A percentile compares a stretch with the other conserved stretches of the same genome.
phyloP scores from a whole-genome alignment of 1,284 basidiomycete genomes.

The Moesziomyces sp. region DNA sequence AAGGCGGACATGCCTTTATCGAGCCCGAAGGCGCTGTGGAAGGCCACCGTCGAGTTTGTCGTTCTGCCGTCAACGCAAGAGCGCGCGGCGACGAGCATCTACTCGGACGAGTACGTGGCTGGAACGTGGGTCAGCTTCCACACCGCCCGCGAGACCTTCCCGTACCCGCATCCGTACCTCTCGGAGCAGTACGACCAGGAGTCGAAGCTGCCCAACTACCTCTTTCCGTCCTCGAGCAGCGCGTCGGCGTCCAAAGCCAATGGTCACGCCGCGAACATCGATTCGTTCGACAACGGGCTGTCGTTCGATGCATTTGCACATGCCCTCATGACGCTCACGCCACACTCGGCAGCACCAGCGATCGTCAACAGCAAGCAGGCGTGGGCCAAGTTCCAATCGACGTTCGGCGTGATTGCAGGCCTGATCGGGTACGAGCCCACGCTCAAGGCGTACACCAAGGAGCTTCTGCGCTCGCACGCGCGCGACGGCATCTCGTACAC shows the following conservation, averaged over 20 bases:
- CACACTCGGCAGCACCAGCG: constrained; percentile 17
- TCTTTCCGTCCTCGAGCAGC: constrained; percentile 1
- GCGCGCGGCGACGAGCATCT: constrained; percentile 28
- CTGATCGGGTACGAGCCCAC: constrained; percentile 71
- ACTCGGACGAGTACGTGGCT: constrained; percentile 31
- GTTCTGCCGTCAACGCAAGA: constrained; percentile 25
- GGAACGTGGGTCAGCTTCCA: constrained; percentile 48
- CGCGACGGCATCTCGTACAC: constrained; percentile 80
- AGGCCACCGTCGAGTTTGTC: constrained; percentile 37
- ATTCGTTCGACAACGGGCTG: not conserved
- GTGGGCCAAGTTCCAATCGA: constrained; percentile 55
- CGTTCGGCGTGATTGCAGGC: constrained; percentile 65
- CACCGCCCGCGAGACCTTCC: constrained; percentile 32
- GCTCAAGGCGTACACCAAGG: constrained; percentile 73
- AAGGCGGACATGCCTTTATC: constrained; percentile 35
- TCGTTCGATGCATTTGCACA: constrained; percentile 54
- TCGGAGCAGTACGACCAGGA: not conserved
- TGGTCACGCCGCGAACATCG: not conserved
- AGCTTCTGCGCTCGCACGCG: constrained; percentile 75
- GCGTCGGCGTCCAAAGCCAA: not conserved
- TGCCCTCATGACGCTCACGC: constrained; percentile 56
- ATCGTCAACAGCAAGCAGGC: constrained; percentile 53
- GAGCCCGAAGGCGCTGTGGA: constrained; percentile 25
- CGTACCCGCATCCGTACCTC: constrained; percentile 40
- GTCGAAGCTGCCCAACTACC: constrained; percentile 19